These are phyloP conservation scores for Neospermospora avenae DNA, from an alignment of 2,329 filamentous ascomycete species.

Conservation along the genomic window DNA sequence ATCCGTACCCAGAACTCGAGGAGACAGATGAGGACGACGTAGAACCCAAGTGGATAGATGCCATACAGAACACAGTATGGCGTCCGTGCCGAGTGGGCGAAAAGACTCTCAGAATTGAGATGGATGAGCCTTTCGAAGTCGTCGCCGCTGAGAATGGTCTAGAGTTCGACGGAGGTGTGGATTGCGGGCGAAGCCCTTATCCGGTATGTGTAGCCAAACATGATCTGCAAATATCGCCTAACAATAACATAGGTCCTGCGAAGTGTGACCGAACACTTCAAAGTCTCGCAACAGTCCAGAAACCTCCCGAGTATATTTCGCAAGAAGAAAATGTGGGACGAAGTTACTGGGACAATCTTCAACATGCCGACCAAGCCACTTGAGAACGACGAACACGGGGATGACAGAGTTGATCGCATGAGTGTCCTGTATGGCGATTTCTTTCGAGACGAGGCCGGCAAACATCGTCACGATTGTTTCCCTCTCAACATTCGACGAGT, in stretches of 20 bases:
- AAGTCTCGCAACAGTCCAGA: background rate
- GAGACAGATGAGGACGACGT: constrained; percentile 1
- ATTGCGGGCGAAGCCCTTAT: constrained; percentile 31
- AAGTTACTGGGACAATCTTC: constrained; percentile 31
- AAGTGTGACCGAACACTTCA: constrained; percentile 20
- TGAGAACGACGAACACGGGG: background rate
- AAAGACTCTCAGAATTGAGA: constrained; percentile 19
- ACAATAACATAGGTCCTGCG: constrained; percentile 18
- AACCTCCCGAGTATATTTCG: background rate
- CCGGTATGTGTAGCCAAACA: constrained; percentile 20
- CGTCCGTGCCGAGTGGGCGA: constrained; percentile 26
- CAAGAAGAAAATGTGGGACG: constrained; percentile 30
- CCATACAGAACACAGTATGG: constrained; percentile 31
- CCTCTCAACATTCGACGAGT: constrained; percentile 32
- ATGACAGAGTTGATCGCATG: constrained; percentile 9
- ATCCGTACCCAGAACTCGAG: constrained; percentile 14
- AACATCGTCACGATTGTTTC: constrained; percentile 18
- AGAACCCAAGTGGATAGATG: constrained; percentile 17
- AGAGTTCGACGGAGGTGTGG: constrained; percentile 29
- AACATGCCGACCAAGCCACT: constrained; percentile 28
- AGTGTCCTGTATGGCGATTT: constrained; percentile 11
- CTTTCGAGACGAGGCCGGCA: background rate
- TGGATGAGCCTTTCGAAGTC: constrained; percentile 22
- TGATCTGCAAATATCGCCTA: background rate
- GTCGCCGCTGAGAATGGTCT: constrained; percentile 13